Percentiles rank a stretch among this genome's conserved stretches.
These are phyloP conservation scores for Crithidia mellificae DNA, from an alignment of 208 protist genomes.

Conservation along the genomic window DNA sequence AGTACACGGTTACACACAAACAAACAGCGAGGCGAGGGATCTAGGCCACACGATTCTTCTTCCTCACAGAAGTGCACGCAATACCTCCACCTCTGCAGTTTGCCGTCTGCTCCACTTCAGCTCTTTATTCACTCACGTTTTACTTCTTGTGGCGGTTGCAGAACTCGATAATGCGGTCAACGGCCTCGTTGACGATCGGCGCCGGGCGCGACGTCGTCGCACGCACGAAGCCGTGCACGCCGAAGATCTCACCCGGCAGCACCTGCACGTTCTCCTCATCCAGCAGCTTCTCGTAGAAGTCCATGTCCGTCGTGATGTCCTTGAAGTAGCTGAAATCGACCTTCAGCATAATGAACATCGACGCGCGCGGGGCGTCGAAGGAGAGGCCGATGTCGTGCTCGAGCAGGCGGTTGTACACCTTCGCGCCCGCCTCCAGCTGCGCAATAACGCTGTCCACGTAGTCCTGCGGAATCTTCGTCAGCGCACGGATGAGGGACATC, in stretches of 20 bases:
- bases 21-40: too few species aligned
- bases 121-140: not conserved
- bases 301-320: conserved; percentile 63
- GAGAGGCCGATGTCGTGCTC: conserved; percentile 41
- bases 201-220: conserved; percentile 75
- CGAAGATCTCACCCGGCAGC: conserved; percentile 87
- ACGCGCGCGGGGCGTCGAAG: conserved; percentile 69
- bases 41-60: too few species aligned
- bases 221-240: conserved; percentile 66
- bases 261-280: conserved; percentile 90
- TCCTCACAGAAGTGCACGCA: too few species aligned
- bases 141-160: conserved; percentile 53
- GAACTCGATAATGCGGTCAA: conserved; percentile 79
- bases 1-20: not conserved
- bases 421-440: conserved; percentile 40
- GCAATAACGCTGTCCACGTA: conserved; percentile 57
- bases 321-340: conserved; percentile 83
- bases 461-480: conserved; percentile 59
- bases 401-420: conserved; percentile 43
- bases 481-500: conserved; percentile 71
- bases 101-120: too few species aligned
- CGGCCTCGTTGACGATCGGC: conserved; percentile 75
- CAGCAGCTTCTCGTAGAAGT: conserved; percentile 82
- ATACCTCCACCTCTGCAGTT: too few species aligned
- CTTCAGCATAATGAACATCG: conserved; percentile 93